Conservation (phyloP, 2,329 filamentous ascomycete genomes). For the Acrodontium crateriforme region DNA sequence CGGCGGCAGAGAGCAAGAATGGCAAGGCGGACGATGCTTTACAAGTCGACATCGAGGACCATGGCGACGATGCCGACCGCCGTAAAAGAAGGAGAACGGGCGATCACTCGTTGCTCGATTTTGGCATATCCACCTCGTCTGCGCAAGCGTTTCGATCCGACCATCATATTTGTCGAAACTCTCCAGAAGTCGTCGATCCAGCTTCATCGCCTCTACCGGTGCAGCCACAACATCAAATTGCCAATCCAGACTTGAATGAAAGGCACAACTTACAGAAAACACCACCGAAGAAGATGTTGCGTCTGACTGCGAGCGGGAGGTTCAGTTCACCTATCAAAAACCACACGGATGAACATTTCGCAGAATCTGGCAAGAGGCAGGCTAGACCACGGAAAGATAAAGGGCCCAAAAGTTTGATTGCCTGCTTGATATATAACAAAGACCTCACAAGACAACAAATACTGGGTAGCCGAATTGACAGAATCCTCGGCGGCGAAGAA, state of each 20-base stretch:
- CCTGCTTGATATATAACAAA: conserved; percentile 37
- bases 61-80: neutral
- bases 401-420: conserved; percentile 10
- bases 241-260: conserved; percentile 1
- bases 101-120: neutral
- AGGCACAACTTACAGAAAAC: conserved; percentile 5
- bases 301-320: conserved; percentile 31
- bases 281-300: conserved; percentile 24
- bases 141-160: conserved; percentile 1
- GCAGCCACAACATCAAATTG: neutral
- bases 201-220: conserved; percentile 10
- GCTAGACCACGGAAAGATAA: conserved; percentile 18
- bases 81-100: neutral
- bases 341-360: conserved; percentile 6
- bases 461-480: conserved; percentile 48
- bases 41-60: too few relatives aligned
- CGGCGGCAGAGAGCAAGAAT: neutral
- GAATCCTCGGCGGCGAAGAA: conserved; percentile 39
- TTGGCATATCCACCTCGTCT: conserved; percentile 1
- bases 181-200: conserved; percentile 11
- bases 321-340: conserved; percentile 30
- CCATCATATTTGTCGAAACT: conserved; percentile 1
- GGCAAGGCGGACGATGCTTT: neutral
- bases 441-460: conserved; percentile 32
- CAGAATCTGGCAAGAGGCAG: conserved; percentile 13